Conservation (phyloP, 2,329 filamentous ascomycete species). For the Pseudogymnoascus sp. region DNA sequence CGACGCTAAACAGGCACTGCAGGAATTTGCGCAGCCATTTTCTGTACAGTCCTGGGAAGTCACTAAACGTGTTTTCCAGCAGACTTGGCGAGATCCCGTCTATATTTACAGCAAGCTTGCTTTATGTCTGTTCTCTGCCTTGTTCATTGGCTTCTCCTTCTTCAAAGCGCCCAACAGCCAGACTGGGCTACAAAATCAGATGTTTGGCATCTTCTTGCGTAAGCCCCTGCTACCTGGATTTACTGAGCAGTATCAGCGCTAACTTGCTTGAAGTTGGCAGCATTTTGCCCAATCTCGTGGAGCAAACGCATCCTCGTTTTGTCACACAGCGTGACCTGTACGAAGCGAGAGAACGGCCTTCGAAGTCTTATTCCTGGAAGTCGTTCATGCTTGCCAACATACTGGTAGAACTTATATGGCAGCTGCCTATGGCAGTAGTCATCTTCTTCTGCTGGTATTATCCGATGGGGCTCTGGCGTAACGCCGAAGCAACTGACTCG, state of each 20-base stretch:
- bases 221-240: background rate
- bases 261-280: slow-evolving; percentile 40
- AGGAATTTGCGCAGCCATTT: slow-evolving; percentile 71
- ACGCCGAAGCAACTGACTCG: slow-evolving; percentile 51
- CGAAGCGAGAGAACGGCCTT: slow-evolving; percentile 33
- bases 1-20: slow-evolving; percentile 16
- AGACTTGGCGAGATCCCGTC: slow-evolving; percentile 65
- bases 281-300: slow-evolving; percentile 18
- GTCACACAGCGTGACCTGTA: slow-evolving; percentile 57
- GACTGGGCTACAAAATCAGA: slow-evolving; percentile 58
- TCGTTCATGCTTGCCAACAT: slow-evolving; percentile 34
- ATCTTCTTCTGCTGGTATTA: slow-evolving; percentile 79
- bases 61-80: slow-evolving; percentile 57
- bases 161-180: slow-evolving; percentile 49
- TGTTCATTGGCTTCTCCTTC: slow-evolving; percentile 63
- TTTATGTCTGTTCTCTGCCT: slow-evolving; percentile 37
- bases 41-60: slow-evolving; percentile 53
- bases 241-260: background rate
- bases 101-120: slow-evolving; percentile 64
- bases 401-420: slow-evolving; percentile 74
- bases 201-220: slow-evolving; percentile 68
- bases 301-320: slow-evolving; percentile 59
- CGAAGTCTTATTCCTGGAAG: slow-evolving; percentile 24
- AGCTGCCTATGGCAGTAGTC: slow-evolving; percentile 57
- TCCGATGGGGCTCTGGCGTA: slow-evolving; percentile 64